phyloP scores from a whole-genome alignment of 2,329 filamentous ascomycete species.

The Curvularia sp. region DNA sequence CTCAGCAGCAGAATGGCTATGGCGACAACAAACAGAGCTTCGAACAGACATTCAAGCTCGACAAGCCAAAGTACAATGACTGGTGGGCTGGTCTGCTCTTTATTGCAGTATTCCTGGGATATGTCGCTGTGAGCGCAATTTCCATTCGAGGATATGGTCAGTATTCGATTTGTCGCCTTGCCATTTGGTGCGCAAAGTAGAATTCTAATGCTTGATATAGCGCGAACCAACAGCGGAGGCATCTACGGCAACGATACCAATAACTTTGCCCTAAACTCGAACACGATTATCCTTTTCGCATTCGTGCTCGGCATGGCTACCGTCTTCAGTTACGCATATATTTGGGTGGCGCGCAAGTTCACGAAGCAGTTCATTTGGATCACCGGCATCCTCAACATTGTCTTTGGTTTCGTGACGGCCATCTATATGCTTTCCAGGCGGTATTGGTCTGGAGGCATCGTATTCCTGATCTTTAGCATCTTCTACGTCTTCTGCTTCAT shows the following conservation, averaged over 20 bases:
- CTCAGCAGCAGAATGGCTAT: conserved; percentile 36
- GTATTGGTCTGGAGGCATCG: conserved; percentile 84
- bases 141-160: conserved; percentile 73
- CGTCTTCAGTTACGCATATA: conserved; percentile 77
- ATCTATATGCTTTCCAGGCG: conserved; percentile 81
- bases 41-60: conserved; percentile 81
- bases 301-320: conserved; percentile 78
- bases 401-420: conserved; percentile 82
- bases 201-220: conserved; percentile 33
- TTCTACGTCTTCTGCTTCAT: conserved; percentile 79
- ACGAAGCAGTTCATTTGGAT: conserved; percentile 94
- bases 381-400: conserved; percentile 68
- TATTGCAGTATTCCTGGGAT: conserved; percentile 74
- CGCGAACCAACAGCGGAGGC: conserved; percentile 69
- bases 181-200: too few species aligned
- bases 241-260: conserved; percentile 73
- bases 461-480: conserved; percentile 82
- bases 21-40: conserved; percentile 64
- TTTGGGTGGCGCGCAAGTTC: conserved; percentile 76
- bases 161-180: conserved; percentile 10
- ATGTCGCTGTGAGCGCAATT: conserved; percentile 76
- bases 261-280: conserved; percentile 75
- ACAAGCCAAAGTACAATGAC: conserved; percentile 88
- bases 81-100: conserved; percentile 86
- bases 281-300: conserved; percentile 84